Conservation (phyloP, 2,329 filamentous ascomycete genomes). For the Hysterium pulicare region DNA sequence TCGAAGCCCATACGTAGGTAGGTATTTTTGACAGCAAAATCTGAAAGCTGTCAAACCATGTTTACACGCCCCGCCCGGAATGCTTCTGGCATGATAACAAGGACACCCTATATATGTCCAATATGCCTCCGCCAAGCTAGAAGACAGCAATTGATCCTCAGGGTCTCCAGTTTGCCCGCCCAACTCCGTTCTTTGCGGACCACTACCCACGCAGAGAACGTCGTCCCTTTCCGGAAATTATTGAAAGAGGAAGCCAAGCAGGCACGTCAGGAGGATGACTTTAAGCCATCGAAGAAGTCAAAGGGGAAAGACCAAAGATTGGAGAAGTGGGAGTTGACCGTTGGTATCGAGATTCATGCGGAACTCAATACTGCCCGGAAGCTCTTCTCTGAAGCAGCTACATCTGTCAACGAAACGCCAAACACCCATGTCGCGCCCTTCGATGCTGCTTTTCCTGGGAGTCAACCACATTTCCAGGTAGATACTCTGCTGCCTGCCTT, state of each 20-base stretch:
- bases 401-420: conserved; percentile 57
- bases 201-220: conserved; percentile 20
- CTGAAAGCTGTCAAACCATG: conserved; percentile 17
- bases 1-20: no score
- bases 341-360: conserved; percentile 96
- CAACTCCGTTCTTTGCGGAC: conserved; percentile 23
- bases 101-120: conserved; percentile 28
- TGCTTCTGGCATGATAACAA: conserved; percentile 22
- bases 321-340: conserved; percentile 82
- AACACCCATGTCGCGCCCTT: conserved; percentile 89
- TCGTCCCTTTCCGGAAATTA: conserved; percentile 33
- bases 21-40: no score
- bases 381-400: conserved; percentile 70
- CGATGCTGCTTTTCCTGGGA: conserved; percentile 84
- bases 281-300: conserved; percentile 8
- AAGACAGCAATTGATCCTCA: conserved; percentile 15
- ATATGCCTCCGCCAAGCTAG: conserved; percentile 22
- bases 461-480: conserved; percentile 79
- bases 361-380: conserved; percentile 87
- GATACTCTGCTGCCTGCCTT: conserved; percentile 85
- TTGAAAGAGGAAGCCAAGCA: conserved; percentile 38
- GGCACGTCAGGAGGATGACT: conserved; percentile 20
- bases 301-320: conserved; percentile 21
- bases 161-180: background rate
- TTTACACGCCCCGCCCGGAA: conserved; percentile 20